These are phyloP conservation scores for Mortierella sp. DNA, from an alignment of 371 early-diverging fungal genomes.

Conservation along the genomic window DNA sequence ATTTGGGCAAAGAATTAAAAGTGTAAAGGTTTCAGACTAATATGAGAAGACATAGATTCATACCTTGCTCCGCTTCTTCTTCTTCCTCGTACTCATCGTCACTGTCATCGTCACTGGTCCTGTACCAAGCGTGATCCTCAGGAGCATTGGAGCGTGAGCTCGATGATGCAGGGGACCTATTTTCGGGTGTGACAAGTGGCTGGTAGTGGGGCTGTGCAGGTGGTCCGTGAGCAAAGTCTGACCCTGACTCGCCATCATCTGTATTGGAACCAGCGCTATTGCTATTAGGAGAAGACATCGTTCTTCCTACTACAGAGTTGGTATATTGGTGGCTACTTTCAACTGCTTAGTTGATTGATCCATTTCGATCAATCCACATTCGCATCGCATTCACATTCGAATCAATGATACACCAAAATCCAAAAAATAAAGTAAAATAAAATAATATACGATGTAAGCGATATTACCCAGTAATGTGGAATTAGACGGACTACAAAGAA, in stretches of 20 bases:
- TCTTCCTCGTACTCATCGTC: constrained; percentile 1
- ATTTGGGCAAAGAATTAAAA: background rate
- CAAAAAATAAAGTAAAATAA: background rate
- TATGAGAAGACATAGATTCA: background rate
- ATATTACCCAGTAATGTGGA: constrained; percentile 4
- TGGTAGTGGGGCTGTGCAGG: background rate
- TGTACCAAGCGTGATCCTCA: background rate
- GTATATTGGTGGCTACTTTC: background rate
- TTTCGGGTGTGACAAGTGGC: background rate
- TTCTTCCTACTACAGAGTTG: background rate
- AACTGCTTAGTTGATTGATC: background rate
- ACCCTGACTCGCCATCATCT: background rate
- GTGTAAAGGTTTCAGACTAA: background rate
- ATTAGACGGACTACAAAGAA: background rate
- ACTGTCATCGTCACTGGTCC: background rate
- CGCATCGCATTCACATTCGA: background rate
- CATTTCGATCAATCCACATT: background rate
- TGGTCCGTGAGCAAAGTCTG: constrained; percentile 12
- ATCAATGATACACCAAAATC: background rate
- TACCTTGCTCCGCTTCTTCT: background rate
- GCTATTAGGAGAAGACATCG: background rate
- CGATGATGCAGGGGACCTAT: background rate
- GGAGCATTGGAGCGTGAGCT: background rate
- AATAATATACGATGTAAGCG: background rate
- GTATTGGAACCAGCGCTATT: background rate